phyloP scores from a whole-genome alignment of 2,329 filamentous ascomycete species.

The Diaporthe sp. region DNA sequence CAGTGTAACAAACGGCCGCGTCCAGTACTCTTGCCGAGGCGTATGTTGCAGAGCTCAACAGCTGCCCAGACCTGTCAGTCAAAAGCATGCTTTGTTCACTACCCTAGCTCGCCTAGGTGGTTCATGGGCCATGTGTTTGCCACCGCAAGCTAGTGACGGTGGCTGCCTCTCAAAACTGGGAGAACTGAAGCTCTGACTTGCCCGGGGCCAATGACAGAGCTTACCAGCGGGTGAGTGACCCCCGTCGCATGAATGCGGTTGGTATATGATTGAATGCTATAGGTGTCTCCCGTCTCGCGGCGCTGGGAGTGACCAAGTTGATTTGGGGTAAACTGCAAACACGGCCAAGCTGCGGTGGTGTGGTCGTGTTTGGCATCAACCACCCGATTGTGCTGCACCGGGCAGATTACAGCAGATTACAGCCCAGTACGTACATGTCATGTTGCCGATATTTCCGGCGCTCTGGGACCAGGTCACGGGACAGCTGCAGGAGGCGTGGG shows the following conservation, averaged over 20 bases:
- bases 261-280: constrained; percentile 14
- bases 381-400: not conserved
- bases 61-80: constrained; percentile 6
- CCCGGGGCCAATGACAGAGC: not conserved
- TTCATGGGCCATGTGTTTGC: not conserved
- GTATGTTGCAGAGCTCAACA: not conserved
- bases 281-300: not conserved
- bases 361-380: not conserved
- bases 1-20: not conserved
- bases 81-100: not conserved
- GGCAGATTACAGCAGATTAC: not conserved
- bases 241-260: not conserved
- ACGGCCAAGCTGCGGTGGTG: not conserved
- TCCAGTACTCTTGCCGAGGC: not conserved
- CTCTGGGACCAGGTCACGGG: constrained; percentile 17
- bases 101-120: not conserved
- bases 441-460: constrained; percentile 16
- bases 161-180: constrained; percentile 1
- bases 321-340: not conserved
- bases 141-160: not conserved
- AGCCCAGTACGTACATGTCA: not conserved
- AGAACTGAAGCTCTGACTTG: constrained; percentile 5
- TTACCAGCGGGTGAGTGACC: not conserved
- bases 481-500: not conserved
- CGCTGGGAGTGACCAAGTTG: not conserved